phyloP scores from a whole-genome alignment of 1,284 basidiomycete genomes.

The Ganoderma leucocontextum region DNA sequence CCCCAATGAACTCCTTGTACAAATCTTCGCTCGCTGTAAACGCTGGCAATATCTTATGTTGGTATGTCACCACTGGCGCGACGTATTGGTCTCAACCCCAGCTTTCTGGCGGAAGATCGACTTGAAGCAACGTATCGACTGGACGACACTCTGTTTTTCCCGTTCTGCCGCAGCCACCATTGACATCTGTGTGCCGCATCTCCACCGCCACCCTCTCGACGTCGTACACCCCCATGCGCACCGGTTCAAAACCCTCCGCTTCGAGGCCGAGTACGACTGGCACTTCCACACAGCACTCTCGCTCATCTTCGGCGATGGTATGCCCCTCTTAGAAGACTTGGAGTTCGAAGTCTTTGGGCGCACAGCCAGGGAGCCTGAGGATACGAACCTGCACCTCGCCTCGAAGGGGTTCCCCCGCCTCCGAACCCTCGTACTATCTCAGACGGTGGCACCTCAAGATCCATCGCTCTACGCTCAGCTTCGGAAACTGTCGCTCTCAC shows the following conservation, averaged over 20 bases:
- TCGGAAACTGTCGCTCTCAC: neutral
- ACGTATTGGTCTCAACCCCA: constrained; percentile 2
- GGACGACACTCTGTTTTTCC: neutral
- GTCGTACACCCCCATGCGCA: neutral
- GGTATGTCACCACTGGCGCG: constrained; percentile 16
- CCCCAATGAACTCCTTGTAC: neutral
- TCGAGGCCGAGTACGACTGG: neutral
- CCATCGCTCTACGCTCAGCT: neutral
- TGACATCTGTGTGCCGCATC: neutral
- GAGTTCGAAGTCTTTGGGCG: neutral
- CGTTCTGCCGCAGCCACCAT: neutral
- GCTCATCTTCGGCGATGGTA: neutral
- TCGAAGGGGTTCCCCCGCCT: neutral
- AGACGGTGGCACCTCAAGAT: neutral
- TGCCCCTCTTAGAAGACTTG: neutral
- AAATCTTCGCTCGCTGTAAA: neutral
- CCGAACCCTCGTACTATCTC: neutral
- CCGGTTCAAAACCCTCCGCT: neutral
- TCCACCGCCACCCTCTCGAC: neutral
- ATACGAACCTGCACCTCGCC: no score
- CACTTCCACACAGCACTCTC: neutral
- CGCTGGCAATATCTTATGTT: constrained; percentile 12
- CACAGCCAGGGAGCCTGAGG: neutral
- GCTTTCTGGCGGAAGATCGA: constrained; percentile 11
- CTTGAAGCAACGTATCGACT: neutral